phyloP scores from a whole-genome alignment of 495 filamentous ascomycete species.

The Aspergillus wentii region DNA sequence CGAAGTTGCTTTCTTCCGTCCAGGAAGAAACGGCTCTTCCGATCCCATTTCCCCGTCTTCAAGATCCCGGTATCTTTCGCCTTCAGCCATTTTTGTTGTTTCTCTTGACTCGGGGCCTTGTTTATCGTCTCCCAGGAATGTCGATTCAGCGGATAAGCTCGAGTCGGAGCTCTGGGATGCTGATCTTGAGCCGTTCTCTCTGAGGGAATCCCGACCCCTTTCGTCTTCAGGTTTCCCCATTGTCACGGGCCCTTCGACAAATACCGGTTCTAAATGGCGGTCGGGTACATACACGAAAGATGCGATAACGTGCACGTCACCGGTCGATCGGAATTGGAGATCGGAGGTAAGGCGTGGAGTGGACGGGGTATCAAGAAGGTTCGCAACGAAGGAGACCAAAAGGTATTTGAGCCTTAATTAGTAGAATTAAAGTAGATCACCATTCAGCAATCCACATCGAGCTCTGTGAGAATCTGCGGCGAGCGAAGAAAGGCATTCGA shows the following conservation, averaged over 20 bases:
- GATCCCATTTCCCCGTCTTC: slow-evolving; percentile 28
- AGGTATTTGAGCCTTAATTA: too few relatives aligned
- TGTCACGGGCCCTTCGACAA: slow-evolving; percentile 6
- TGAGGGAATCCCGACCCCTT: slow-evolving; percentile 21
- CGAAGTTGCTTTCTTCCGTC: slow-evolving; percentile 14
- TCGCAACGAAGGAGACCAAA: too few relatives aligned
- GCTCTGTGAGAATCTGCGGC: too few relatives aligned
- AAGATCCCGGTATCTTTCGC: slow-evolving; percentile 32
- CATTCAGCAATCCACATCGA: too few relatives aligned
- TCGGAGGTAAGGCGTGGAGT: too few relatives aligned
- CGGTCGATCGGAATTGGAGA: too few relatives aligned
- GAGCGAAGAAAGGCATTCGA: too few relatives aligned
- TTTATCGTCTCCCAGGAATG: slow-evolving; percentile 26
- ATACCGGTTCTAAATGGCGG: neutral
- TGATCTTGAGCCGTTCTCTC: slow-evolving; percentile 21
- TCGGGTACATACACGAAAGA: neutral
- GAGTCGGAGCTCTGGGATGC: slow-evolving; percentile 32
- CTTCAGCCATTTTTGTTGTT: neutral
- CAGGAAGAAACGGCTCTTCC: slow-evolving; percentile 24
- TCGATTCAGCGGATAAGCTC: slow-evolving; percentile 32
- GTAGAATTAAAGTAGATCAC: too few relatives aligned
- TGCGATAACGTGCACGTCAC: too few relatives aligned
- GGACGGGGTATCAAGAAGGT: too few relatives aligned
- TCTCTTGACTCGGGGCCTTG: slow-evolving; percentile 9
- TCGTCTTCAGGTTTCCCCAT: slow-evolving; percentile 30